A percentile compares a stretch with the other conserved stretches of the same genome.
Evolutionary conservation across 1,139 yeast genomes (phyloP).

Genomic region (Lodderomyces orthopsilosis): DNA sequence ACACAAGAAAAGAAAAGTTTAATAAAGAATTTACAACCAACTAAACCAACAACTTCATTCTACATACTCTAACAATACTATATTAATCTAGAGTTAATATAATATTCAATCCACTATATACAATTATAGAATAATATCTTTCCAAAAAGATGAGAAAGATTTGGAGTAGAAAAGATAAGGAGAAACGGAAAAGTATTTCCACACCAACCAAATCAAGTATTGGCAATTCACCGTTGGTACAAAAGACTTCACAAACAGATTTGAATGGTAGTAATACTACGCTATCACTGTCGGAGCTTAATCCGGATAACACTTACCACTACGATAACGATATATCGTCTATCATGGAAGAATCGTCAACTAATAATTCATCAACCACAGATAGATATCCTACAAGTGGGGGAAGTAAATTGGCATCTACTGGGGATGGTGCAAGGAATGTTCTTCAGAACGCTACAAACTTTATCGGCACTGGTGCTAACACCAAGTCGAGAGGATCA

Average conservation of each 20-base stretch:
- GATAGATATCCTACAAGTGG: slow-evolving; percentile 1
- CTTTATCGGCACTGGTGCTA: background rate
- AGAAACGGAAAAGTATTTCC: slow-evolving; percentile 15
- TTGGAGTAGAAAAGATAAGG: slow-evolving; percentile 20
- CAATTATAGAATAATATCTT: background rate
- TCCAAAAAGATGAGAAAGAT: slow-evolving; percentile 19
- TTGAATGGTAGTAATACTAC: background rate
- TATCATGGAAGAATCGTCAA: slow-evolving; percentile 7
- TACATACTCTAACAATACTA: too few relatives aligned
- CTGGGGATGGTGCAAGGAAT: background rate
- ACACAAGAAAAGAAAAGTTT: too few relatives aligned
- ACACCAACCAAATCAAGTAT: background rate
- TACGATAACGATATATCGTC: slow-evolving; percentile 8
- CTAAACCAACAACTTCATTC: too few relatives aligned
- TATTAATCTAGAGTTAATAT: too few relatives aligned
- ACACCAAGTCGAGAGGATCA: background rate
- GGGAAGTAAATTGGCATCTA: background rate
- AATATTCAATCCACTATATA: too few relatives aligned
- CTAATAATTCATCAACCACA: background rate
- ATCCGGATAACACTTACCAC: background rate
- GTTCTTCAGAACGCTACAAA: background rate
- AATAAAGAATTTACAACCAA: too few relatives aligned
- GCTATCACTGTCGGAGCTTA: background rate
- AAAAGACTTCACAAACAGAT: background rate
- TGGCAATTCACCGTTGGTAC: slow-evolving; percentile 2